These are phyloP conservation scores for Podaxis sp. DNA, from an alignment of 768 basidiomycete species.

Conservation along the genomic window DNA sequence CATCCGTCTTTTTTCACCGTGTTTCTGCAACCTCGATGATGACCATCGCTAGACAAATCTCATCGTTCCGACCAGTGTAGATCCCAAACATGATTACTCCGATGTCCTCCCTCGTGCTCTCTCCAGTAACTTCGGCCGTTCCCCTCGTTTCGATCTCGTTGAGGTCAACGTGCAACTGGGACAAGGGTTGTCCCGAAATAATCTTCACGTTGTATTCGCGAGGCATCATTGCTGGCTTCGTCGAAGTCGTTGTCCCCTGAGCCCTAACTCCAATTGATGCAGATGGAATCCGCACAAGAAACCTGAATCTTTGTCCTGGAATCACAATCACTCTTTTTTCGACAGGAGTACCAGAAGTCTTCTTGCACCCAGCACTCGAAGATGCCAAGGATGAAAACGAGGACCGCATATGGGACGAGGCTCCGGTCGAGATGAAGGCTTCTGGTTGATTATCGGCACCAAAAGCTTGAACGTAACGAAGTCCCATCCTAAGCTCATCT, in stretches of 20 bases:
- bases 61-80: constrained; percentile 44
- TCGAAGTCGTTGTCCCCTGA: constrained; percentile 8
- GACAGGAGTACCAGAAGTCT: constrained; percentile 27
- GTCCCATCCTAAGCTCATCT: constrained; percentile 68
- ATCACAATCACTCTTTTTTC: constrained; percentile 47
- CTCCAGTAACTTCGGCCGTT: constrained; percentile 56
- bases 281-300: constrained; percentile 46
- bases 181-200: constrained; percentile 52
- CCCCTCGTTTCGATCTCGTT: constrained; percentile 44
- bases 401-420: constrained; percentile 41
- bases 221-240: constrained; percentile 4
- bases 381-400: constrained; percentile 68
- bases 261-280: constrained; percentile 18
- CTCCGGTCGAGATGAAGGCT: constrained; percentile 29
- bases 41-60: constrained; percentile 52
- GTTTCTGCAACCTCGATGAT: constrained; percentile 54
- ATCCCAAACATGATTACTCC: constrained; percentile 58
- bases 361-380: constrained; percentile 46
- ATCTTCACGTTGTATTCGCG: constrained; percentile 43
- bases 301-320: constrained; percentile 58
- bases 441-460: constrained; percentile 46
- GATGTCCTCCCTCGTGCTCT: constrained; percentile 47
- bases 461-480: constrained; percentile 69
- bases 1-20: constrained; percentile 17
- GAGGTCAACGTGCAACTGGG: constrained; percentile 50